These are phyloP conservation scores for Penicillium sp. DNA, from an alignment of 2,329 filamentous ascomycete species.

Conservation along the genomic window DNA sequence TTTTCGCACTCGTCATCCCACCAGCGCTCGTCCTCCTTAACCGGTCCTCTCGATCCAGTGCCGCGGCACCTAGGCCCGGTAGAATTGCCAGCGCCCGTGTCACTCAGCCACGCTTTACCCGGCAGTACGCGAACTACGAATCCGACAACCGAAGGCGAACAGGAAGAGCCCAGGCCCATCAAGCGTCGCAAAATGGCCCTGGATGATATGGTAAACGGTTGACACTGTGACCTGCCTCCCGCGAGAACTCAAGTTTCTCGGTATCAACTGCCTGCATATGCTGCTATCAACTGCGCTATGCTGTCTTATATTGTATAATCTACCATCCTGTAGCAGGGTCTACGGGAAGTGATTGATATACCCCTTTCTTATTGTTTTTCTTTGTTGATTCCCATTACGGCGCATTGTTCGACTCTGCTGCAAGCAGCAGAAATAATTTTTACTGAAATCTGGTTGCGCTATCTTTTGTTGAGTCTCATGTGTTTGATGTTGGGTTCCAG, in stretches of 20 bases:
- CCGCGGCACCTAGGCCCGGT: constrained; percentile 33
- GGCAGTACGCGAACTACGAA: constrained; percentile 22
- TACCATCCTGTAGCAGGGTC: constrained; percentile 31
- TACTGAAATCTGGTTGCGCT: not conserved
- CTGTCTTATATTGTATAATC: constrained; percentile 34
- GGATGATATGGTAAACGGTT: constrained; percentile 50
- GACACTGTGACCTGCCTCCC: not conserved
- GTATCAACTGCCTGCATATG: not conserved
- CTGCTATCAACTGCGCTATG: constrained; percentile 18
- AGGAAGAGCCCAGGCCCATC: constrained; percentile 35
- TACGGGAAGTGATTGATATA: constrained; percentile 30
- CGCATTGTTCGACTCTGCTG: constrained; percentile 3
- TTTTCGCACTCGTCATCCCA: constrained; percentile 38
- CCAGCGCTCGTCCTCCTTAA: constrained; percentile 32
- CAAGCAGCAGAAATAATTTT: constrained; percentile 3
- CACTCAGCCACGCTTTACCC: constrained; percentile 28
- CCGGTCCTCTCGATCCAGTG: constrained; percentile 30
- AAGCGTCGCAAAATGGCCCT: constrained; percentile 50
- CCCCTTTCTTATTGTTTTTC: constrained; percentile 8
- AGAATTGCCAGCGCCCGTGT: constrained; percentile 27
- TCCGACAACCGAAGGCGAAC: constrained; percentile 28
- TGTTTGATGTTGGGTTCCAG: not conserved
- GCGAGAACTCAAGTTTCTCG: not conserved
- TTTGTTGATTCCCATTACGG: constrained; percentile 9
- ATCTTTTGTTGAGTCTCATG: constrained; percentile 9